A percentile compares a stretch with the other conserved stretches of the same genome.
Conservation (phyloP, 768 basidiomycete genomes). For the Trametes cinnabarina region DNA sequence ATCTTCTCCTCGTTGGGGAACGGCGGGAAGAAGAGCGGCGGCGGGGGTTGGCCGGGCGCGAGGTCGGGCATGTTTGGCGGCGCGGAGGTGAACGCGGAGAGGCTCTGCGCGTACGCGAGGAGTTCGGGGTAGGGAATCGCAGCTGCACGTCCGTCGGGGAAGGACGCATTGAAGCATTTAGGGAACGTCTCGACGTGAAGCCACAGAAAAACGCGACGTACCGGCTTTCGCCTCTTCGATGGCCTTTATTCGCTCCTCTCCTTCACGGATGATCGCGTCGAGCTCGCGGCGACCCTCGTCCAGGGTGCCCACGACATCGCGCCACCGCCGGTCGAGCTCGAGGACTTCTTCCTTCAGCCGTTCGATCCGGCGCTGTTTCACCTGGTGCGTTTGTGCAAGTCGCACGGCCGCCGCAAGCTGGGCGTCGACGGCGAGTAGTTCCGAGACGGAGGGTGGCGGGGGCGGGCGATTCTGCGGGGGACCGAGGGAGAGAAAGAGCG, state of each 20-base stretch:
- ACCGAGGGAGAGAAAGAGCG: conserved; percentile 71
- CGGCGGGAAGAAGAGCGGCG: conserved; percentile 83
- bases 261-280: conserved; percentile 68
- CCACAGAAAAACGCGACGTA: conserved; percentile 29
- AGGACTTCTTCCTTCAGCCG: conserved; percentile 68
- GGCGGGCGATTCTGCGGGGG: conserved; percentile 63
- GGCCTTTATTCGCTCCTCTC: conserved; percentile 67
- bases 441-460: conserved; percentile 52
- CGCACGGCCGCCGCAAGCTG: conserved; percentile 64
- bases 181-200: not conserved
- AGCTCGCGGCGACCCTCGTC: conserved; percentile 67
- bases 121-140: conserved; percentile 82
- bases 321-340: conserved; percentile 64
- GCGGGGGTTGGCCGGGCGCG: conserved; percentile 68
- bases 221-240: conserved; percentile 74
- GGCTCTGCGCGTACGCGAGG: conserved; percentile 78
- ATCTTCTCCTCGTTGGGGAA: conserved; percentile 92
- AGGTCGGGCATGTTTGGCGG: conserved; percentile 86
- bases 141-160: conserved; percentile 40
- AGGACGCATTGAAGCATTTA: not conserved
- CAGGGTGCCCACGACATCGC: conserved; percentile 62
- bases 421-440: conserved; percentile 63
- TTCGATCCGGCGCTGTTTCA: conserved; percentile 73
- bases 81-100: conserved; percentile 84
- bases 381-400: conserved; percentile 68